Base-by-base conservation (phyloP, 306 rosid genomes). In the Alnus glutinosa region DNA sequence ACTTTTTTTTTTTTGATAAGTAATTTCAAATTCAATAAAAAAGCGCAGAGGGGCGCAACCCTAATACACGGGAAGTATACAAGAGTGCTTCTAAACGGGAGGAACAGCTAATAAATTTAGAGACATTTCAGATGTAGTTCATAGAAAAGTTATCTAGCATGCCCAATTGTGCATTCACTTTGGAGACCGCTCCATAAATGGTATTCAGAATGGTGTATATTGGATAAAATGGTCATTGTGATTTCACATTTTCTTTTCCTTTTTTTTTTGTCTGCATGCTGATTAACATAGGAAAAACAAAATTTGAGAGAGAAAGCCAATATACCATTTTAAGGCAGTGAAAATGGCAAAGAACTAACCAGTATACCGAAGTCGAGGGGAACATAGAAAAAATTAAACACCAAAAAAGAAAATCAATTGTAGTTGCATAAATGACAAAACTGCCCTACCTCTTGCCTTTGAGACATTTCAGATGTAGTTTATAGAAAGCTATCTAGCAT, bases 401-500 rank as follows among this genome's bases (percentile, higher is more conserved):
- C 64, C 71, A 55, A 75, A 77, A 10, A 69, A 57, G 50, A 36
- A 13, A 59, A 50, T 61, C 37, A 18, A 44, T 55, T 75, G 50
- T 4, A 8, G 32, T 39, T 10, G 8, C 51, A 68, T 42, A 32
- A 55, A 77, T 11, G 52, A 77, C 32, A 50, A 28, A 62, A 63
- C 39, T 12, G 28, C 73, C 70, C 50, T 80, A 93, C 99, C 98
- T 88, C 47, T 79, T 23, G 28, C 28, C 28, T 23, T 23, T 23
- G 36, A 58, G 64, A 58, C 67, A 59, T 28, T 64, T 37, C 5
- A 64, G 13, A 3, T 64, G 37, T 11, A 16, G 15, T 64, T 64
- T 64, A 13, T 5, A 61, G 68, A 23, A 39, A 37, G 50, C 19
- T 67, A 12, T 14, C 12, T 67, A 39, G 32, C 32, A 64, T 37